Conservation (phyloP, 345 rosid species). For the Aegle marmelos region DNA sequence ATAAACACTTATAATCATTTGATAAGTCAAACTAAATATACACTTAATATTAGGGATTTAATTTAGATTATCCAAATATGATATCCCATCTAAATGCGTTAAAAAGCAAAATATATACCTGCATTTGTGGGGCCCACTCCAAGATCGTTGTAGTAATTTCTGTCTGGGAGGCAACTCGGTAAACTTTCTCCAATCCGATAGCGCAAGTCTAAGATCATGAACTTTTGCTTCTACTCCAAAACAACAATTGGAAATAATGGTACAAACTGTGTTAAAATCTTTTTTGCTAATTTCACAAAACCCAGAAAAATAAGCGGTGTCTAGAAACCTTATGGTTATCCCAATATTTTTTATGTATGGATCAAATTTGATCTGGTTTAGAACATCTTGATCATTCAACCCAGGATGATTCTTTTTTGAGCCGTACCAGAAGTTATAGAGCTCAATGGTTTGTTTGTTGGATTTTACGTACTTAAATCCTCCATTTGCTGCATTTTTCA, state of each 20-base stretch:
- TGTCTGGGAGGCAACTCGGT: conserved; percentile 23
- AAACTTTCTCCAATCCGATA: conserved; percentile 60
- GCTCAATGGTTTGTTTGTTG: conserved; percentile 41
- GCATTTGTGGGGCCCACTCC: conserved; percentile 69
- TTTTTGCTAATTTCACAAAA: conserved; percentile 51
- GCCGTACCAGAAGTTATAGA: conserved; percentile 73
- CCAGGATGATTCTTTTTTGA: conserved; percentile 47
- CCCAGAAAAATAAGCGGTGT: conserved; percentile 65
- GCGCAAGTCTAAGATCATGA: conserved; percentile 53
- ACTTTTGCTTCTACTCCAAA: conserved; percentile 57
- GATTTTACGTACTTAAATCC: conserved; percentile 69
- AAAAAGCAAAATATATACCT: conserved; percentile 16
- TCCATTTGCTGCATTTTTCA: conserved; percentile 53
- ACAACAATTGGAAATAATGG: conserved; percentile 89
- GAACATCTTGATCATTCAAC: conserved; percentile 74
- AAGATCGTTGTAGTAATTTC: conserved; percentile 16
- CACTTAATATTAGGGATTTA: background rate
- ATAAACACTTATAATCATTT: too few species aligned
- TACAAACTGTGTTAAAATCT: conserved; percentile 59
- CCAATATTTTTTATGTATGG: conserved; percentile 30
- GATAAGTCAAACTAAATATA: fast-evolving
- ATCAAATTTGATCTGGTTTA: conserved; percentile 55
- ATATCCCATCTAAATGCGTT: background rate
- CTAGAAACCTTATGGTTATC: conserved; percentile 55
- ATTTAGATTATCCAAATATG: too few species aligned